phyloP scores from a whole-genome alignment of 2,329 filamentous ascomycete genomes.

The Penicillium sp. region DNA sequence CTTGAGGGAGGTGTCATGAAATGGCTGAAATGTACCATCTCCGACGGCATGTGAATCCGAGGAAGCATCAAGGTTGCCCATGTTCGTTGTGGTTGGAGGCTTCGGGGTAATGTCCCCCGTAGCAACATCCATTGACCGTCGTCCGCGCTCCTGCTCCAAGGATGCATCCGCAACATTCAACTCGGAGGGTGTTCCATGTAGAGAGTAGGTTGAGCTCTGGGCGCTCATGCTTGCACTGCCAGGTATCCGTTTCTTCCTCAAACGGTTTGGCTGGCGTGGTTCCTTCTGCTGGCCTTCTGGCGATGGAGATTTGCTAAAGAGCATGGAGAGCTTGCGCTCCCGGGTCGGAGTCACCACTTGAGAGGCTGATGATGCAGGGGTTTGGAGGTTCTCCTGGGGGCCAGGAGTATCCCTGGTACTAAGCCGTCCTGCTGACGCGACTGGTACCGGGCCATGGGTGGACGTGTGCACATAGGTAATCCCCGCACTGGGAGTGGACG shows the following conservation, averaged over 20 bases:
- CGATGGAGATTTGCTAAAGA: constrained; percentile 66
- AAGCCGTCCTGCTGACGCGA: constrained; percentile 16
- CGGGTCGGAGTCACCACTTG: constrained; percentile 54
- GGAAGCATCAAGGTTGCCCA: constrained; percentile 24
- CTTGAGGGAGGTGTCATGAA: constrained; percentile 53
- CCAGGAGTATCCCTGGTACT: constrained; percentile 13
- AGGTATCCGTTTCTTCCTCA: constrained; percentile 79
- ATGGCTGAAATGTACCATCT: constrained; percentile 43
- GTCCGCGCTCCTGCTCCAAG: constrained; percentile 27
- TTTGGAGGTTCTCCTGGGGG: constrained; percentile 44
- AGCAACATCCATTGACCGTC: constrained; percentile 9
- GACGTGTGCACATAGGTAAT: constrained; percentile 30
- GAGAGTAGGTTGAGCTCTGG: constrained; percentile 79
- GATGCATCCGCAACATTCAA: constrained; percentile 33
- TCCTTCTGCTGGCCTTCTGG: constrained; percentile 56
- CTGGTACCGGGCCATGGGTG: constrained; percentile 32
- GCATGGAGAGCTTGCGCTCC: constrained; percentile 63
- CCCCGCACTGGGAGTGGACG: constrained; percentile 16
- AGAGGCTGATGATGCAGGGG: constrained; percentile 40
- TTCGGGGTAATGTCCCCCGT: constrained; percentile 34
- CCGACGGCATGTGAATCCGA: constrained; percentile 23
- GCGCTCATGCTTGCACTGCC: constrained; percentile 78
- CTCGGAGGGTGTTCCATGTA: constrained; percentile 49
- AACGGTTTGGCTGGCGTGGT: constrained; percentile 73
- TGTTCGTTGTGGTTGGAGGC: constrained; percentile 30